Evolutionary conservation across 2,329 filamentous ascomycete genomes (phyloP).

Genomic region (Tolypocladium nubicola): DNA sequence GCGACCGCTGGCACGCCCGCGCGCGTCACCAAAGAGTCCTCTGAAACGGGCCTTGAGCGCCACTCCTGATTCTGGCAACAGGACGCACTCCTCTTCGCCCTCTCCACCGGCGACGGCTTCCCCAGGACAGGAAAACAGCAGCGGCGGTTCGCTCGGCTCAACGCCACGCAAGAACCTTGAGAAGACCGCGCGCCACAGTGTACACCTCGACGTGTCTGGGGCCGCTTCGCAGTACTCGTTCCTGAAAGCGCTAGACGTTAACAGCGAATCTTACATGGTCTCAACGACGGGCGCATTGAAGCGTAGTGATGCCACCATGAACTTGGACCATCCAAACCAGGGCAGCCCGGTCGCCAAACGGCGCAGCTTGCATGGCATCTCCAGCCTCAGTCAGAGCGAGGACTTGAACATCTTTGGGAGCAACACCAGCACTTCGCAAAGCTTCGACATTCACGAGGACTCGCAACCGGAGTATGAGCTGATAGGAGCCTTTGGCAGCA

Average conservation of each 20-base stretch:
- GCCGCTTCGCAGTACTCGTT: conserved; percentile 36
- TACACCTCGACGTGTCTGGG: conserved; percentile 46
- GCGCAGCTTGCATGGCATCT: conserved; percentile 70
- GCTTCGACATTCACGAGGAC: conserved; percentile 44
- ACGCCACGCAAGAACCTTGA: conserved; percentile 21
- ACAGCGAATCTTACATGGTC: conserved; percentile 19
- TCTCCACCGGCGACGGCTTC: conserved; percentile 22
- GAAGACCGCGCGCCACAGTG: conserved; percentile 40
- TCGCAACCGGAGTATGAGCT: conserved; percentile 41
- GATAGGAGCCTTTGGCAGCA: conserved; percentile 20
- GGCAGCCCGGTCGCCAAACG: conserved; percentile 87
- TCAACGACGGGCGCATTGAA: conserved; percentile 69
- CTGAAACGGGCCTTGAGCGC: conserved; percentile 66
- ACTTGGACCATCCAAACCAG: conserved; percentile 64
- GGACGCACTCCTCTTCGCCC: conserved; percentile 36
- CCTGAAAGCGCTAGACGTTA: conserved; percentile 39
- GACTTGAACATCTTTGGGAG: conserved; percentile 71
- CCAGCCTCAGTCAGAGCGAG: conserved; percentile 43
- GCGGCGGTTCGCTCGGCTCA: conserved; percentile 23
- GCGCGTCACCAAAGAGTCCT: conserved; percentile 71
- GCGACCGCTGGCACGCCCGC: conserved; percentile 47
- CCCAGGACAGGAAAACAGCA: conserved; percentile 33
- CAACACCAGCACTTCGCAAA: conserved; percentile 26
- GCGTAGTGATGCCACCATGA: conserved; percentile 83
- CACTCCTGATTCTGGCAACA: conserved; percentile 62